These are phyloP conservation scores for Exophiala sp. DNA, from an alignment of 2,329 filamentous ascomycete species.

Conservation along the genomic window DNA sequence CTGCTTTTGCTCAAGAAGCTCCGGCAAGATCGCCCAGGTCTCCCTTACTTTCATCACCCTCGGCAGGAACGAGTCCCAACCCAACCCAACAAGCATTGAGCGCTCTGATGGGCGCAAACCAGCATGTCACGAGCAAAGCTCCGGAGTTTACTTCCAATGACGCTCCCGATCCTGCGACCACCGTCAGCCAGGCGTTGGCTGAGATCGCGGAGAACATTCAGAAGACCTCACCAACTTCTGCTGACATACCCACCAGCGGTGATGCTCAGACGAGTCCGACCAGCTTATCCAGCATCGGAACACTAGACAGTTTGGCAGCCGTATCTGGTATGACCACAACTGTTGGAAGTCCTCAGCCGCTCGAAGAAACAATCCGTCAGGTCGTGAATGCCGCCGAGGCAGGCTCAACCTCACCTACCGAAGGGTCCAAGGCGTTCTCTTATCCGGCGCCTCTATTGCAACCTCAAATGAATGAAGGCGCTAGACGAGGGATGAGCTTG, in stretches of 20 bases:
- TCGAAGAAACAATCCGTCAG: constrained; percentile 43
- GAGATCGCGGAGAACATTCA: constrained; percentile 48
- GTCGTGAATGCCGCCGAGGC: constrained; percentile 32
- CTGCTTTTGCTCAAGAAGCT: constrained; percentile 49
- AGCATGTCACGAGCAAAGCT: constrained; percentile 32
- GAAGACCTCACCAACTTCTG: constrained; percentile 41
- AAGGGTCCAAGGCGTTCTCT: constrained; percentile 57
- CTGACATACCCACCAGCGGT: constrained; percentile 32
- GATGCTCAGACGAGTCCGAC: constrained; percentile 50
- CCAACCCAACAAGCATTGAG: constrained; percentile 42
- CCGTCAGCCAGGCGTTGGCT: constrained; percentile 48
- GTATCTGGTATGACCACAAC: constrained; percentile 50
- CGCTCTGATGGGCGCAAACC: constrained; percentile 34
- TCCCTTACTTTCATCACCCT: constrained; percentile 1
- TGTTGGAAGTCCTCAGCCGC: constrained; percentile 46
- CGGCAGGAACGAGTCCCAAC: constrained; percentile 36
- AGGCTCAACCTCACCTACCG: constrained; percentile 39
- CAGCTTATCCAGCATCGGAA: constrained; percentile 53
- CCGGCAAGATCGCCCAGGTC: constrained; percentile 31
- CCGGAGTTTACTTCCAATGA: constrained; percentile 11
- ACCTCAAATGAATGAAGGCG: constrained; percentile 47
- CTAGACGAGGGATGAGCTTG: constrained; percentile 57
- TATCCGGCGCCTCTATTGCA: constrained; percentile 58
- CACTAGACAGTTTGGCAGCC: constrained; percentile 48
- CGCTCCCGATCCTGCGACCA: constrained; percentile 36